phyloP scores from a whole-genome alignment of 257 asterid species.

The Cinchona pubescens region DNA sequence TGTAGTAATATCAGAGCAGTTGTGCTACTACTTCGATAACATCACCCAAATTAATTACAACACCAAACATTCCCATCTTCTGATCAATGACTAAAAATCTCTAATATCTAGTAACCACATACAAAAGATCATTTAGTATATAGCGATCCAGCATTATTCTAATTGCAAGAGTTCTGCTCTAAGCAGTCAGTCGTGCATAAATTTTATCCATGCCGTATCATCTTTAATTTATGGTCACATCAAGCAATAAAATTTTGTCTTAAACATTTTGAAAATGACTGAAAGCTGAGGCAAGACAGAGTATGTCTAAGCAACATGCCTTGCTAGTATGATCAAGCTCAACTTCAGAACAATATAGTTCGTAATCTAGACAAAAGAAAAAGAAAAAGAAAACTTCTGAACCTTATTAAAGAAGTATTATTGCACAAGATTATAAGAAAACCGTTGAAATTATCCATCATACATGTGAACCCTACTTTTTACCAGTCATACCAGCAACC shows the following conservation, averaged over 20 bases:
- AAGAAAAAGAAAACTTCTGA: not conserved
- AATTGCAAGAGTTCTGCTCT: not conserved
- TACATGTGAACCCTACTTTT: conserved; percentile 31
- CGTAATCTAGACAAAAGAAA: not conserved
- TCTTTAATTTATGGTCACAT: not conserved
- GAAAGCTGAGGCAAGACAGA: conserved; percentile 4
- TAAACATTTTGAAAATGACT: not conserved
- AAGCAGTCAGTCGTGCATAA: not conserved
- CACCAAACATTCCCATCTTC: not conserved
- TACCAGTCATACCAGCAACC: conserved; percentile 76
- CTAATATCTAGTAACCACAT: not conserved
- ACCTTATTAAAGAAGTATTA: not conserved
- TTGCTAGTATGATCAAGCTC: not conserved
- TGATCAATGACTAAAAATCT: not conserved
- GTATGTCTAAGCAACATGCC: not conserved
- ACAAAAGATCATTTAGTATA: not conserved
- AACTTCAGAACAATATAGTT: conserved; percentile 1
- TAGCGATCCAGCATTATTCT: not conserved
- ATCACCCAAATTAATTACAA: not conserved
- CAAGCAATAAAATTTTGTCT: not conserved
- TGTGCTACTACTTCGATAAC: not conserved
- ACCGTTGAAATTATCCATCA: not conserved
- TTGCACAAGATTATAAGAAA: not conserved
- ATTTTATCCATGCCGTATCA: not conserved
- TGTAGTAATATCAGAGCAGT: not conserved